These are phyloP conservation scores for Rhodotorula sp. DNA, from an alignment of 1,284 basidiomycete genomes.

Conservation along the genomic window DNA sequence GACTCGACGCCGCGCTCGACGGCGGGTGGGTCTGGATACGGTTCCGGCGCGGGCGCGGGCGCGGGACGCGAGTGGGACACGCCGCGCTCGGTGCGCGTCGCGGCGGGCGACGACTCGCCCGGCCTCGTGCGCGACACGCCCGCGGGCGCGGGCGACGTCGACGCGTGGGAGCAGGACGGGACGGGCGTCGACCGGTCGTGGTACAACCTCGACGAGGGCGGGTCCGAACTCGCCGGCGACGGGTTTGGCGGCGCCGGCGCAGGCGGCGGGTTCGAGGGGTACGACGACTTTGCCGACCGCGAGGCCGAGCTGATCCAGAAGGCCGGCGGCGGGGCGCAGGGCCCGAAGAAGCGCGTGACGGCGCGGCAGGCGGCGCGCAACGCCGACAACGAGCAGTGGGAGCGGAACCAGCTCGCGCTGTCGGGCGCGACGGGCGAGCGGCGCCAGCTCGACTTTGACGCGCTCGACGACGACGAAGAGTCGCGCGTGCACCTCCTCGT, in stretches of 20 bases:
- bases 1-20: constrained; percentile 41
- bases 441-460: constrained; percentile 78
- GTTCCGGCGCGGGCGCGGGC: background rate
- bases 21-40: background rate
- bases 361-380: constrained; percentile 94
- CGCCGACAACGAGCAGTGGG: constrained; percentile 97
- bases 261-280: constrained; percentile 77
- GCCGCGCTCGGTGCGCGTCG: constrained; percentile 52
- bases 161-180: constrained; percentile 94
- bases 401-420: constrained; percentile 93
- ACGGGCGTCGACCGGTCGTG: constrained; percentile 84
- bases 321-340: constrained; percentile 57
- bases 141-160: constrained; percentile 20
- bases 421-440: constrained; percentile 84
- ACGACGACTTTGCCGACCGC: constrained; percentile 71
- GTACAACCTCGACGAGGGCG: constrained; percentile 83
- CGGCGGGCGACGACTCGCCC: constrained; percentile 43
- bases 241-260: constrained; percentile 48
- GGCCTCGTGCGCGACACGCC: constrained; percentile 33
- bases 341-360: constrained; percentile 71
- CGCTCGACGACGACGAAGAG: constrained; percentile 81
- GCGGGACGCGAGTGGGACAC: constrained; percentile 65
- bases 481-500: constrained; percentile 95
- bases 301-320: constrained; percentile 79
- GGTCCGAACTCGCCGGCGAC: constrained; percentile 76